Conservation (phyloP, 306 rosid genomes). For the Medicago lupulina region DNA sequence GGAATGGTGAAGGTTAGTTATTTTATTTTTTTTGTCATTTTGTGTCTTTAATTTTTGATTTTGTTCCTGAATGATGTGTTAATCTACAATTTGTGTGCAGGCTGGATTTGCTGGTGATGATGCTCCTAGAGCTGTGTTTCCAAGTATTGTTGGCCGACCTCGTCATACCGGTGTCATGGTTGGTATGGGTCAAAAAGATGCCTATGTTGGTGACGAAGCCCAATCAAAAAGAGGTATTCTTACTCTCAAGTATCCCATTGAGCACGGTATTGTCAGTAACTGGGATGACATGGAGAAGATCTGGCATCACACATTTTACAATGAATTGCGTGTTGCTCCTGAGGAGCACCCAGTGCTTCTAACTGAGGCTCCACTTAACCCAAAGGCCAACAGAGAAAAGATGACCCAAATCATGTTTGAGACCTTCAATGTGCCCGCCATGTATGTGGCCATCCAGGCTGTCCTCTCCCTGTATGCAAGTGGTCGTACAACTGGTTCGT, state of each 20-base stretch:
- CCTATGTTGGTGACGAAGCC: constrained; percentile 98
- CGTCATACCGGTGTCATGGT: constrained; percentile 99
- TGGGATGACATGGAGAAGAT: constrained; percentile 99
- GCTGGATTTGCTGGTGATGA: constrained; percentile 99
- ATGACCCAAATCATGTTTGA: constrained; percentile 99
- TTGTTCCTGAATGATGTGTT: neutral
- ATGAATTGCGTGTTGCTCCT: constrained; percentile 97
- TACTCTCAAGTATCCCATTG: constrained; percentile 93
- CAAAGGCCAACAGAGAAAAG: constrained; percentile 98
- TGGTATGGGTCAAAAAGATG: constrained; percentile 99
- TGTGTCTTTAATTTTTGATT: too few species aligned
- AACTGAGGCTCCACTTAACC: constrained; percentile 97
- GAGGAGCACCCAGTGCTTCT: constrained; percentile 99
- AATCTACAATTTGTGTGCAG: constrained; percentile 45
- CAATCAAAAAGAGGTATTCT: constrained; percentile 98
- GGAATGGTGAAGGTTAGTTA: constrained; percentile 96
- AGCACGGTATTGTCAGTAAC: constrained; percentile 97
- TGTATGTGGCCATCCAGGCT: constrained; percentile 98
- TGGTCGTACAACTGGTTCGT: constrained; percentile 97
- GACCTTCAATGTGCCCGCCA: constrained; percentile 97
- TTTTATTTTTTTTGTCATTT: neutral
- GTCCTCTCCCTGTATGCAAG: constrained; percentile 95
- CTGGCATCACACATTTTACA: constrained; percentile 99
- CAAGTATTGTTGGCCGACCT: constrained; percentile 96
- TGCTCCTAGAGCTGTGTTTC: constrained; percentile 98